Base-by-base conservation (phyloP, 768 basidiomycete genomes). In the Mycena epipterygia region DNA sequence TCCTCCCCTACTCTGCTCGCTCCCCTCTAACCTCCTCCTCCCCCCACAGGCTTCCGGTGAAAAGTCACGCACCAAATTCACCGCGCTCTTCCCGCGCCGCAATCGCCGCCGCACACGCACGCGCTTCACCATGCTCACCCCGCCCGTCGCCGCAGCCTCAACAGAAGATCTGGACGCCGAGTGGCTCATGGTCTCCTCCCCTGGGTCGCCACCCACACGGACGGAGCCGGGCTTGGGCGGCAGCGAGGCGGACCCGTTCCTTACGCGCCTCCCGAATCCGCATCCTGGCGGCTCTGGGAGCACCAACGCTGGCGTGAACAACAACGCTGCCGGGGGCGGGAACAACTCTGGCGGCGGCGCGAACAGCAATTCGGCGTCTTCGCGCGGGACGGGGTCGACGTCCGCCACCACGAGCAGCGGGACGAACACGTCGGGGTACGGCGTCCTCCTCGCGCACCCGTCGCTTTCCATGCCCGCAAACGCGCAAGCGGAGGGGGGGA, bases 51-150 rank as follows among this genome's bases (percentile, higher is more conserved):
- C 55, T 23, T 9, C 55, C 13, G 42, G 46, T 35, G 35, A 67
- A 44, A 42, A 66, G 21, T 61, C 64, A 1, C 42, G 59, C 33
- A 57, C 56, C 12, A 51, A 21, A 17, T 64, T 73, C 61, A 73
- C 72, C 16, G 64, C 70, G 9, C 64, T 70, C 49, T 30, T 73
- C 56, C 53, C 55, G 14, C 61, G 57, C 23, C 67, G 67, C 13
- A 13, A 51, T 19, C 59, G 68, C 25, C 59, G 44, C 8, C 68
- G 68, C 52, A 2, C 35, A 8, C 72, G 72, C 64, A 70, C 72
- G 32, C 64, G 72, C 55, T 73, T 73, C 56, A 70, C 72, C 1
- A 73, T 73, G 65, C 21, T 73, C 56, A 73, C 72, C 1, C 68
- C 71, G 12, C 46, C 65, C 49, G 49, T 35, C 29, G 23, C 44